Percentiles rank a stretch among this genome's conserved stretches.
These are phyloP conservation scores for Plasmodium reichenowi DNA, from an alignment of 169 alveolate species.

Conservation along the genomic window DNA sequence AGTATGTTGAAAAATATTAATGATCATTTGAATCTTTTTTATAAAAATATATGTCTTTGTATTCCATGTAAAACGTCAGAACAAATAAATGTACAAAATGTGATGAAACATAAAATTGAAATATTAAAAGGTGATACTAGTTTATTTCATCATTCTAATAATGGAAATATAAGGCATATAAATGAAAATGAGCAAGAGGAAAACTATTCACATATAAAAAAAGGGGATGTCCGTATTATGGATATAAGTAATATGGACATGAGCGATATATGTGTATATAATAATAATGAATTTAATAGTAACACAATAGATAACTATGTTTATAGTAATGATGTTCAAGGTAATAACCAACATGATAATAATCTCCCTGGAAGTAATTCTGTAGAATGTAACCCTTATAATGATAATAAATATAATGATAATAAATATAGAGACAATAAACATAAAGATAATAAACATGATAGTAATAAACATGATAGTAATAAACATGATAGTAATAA, in stretches of 20 bases:
- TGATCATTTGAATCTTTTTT: slow-evolving; percentile 25
- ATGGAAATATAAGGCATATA: no score
- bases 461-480: no score
- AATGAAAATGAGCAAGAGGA: no score
- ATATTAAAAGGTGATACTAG: not conserved
- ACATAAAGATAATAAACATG: no score
- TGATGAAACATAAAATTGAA: slow-evolving; percentile 32
- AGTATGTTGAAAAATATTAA: slow-evolving; percentile 30
- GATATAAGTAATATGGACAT: not conserved
- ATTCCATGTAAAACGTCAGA: slow-evolving; percentile 12
- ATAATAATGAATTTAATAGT: not conserved
- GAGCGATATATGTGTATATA: not conserved
- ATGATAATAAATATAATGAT: no score
- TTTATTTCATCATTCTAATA: not conserved
- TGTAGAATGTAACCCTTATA: no score
- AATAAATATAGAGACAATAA: no score
- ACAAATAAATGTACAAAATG: slow-evolving; percentile 12
- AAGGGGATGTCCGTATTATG: not conserved
- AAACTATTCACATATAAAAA: no score
- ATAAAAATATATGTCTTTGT: slow-evolving; percentile 50
- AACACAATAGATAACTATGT: not conserved
- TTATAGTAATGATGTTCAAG: no score
- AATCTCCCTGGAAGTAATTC: no score
- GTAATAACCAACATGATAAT: no score
- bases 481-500: no score